Evolutionary conservation across 1,284 basidiomycete genomes (phyloP), one percentile per base, ranked within the genome.

Genomic region (Apiotrichum sp.): DNA sequence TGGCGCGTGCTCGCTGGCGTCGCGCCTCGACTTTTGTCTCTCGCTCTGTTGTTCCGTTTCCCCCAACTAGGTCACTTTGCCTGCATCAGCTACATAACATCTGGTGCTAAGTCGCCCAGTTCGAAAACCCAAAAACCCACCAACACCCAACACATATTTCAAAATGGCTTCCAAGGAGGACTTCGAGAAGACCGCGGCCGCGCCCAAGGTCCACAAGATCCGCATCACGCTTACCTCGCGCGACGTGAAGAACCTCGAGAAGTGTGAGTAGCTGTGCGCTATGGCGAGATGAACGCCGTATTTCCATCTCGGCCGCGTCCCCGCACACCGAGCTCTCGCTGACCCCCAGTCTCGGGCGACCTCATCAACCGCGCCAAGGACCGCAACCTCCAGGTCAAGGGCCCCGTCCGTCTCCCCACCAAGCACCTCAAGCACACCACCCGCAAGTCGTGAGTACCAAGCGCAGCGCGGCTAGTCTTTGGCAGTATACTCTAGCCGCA

Each of bases 281-380:
- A 22, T 22, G 22, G 22, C 22, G 22, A 22, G 22, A 22, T 22
- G 22, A 22, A 22, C 22, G 22, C 22, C 22, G 22, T 22, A 22
- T 22, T 22, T 22, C 22, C 22, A 22, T 22, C 22, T 22, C 22
- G 22, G 22, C 22, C 22, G 22, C 22, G 22, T 22, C 22, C 22
- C 22, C 22, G 22, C 22, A 22, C 22, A 22, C 22, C 22, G 22
- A 22, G 22, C 22, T 22, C 22, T 22, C 6, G 36, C 41, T 60
- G 47, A 61, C 52, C 13, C 4, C 7, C 65, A 93, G 95, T 98
- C 85, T 97, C 90, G 69, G 80, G 80, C 63, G 96, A 98, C 80
- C 84, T 99, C 75, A 89, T 99, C 80, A 92, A 93, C 84, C 87
- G 96, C 65, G 95, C 96, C 70, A 98, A 98, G 84, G 96, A 98